These are phyloP conservation scores for Neopestalotiopsis sp. DNA, from an alignment of 2,329 filamentous ascomycete species.

Conservation along the genomic window DNA sequence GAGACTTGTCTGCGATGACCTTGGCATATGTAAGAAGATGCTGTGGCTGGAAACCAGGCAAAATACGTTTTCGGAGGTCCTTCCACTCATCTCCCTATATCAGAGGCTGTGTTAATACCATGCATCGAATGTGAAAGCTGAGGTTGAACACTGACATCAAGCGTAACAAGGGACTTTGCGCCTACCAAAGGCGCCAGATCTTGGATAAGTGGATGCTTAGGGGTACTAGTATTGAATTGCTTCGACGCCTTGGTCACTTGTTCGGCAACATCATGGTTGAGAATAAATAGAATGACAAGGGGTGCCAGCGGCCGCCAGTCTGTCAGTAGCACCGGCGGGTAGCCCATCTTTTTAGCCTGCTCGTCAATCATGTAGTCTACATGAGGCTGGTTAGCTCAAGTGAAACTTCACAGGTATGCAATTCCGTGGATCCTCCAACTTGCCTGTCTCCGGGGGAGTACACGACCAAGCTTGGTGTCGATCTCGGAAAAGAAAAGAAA, in stretches of 20 bases:
- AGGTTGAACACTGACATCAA: constrained; percentile 9
- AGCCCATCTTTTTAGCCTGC: constrained; percentile 11
- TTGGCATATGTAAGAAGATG: constrained; percentile 23
- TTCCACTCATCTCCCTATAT: constrained; percentile 19
- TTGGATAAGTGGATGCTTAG: constrained; percentile 15
- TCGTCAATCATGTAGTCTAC: constrained; percentile 15
- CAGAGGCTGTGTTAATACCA: neutral
- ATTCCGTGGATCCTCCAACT: neutral
- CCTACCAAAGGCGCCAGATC: constrained; percentile 16
- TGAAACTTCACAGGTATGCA: no score
- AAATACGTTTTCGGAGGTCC: constrained; percentile 15
- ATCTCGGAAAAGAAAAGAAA: neutral
- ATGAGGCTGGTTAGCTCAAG: neutral
- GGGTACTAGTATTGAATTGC: constrained; percentile 11
- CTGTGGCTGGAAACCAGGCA: constrained; percentile 22
- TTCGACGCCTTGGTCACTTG: constrained; percentile 15
- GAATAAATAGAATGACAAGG: constrained; percentile 12
- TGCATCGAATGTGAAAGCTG: no score
- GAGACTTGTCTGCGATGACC: constrained; percentile 23
- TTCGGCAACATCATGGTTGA: constrained; percentile 15
- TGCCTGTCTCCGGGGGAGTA: neutral
- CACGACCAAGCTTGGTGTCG: neutral
- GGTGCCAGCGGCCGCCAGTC: constrained; percentile 15
- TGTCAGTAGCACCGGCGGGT: constrained; percentile 13
- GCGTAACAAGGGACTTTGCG: constrained; percentile 8